These are phyloP conservation scores for Mycena filopes DNA, from an alignment of 768 basidiomycete genomes.

Conservation along the genomic window DNA sequence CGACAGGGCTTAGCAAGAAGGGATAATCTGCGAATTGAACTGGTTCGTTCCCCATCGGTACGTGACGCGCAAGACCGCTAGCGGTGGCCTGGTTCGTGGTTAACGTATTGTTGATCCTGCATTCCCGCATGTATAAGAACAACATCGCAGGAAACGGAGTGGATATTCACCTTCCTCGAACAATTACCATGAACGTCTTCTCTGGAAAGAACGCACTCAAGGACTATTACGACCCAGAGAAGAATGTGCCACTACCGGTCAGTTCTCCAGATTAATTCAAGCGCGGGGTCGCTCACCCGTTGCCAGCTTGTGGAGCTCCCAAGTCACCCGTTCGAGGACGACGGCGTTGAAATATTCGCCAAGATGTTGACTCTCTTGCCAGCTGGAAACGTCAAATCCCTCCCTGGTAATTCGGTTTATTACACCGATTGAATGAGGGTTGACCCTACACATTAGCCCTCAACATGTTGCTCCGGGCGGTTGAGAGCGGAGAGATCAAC, in stretches of 20 bases:
- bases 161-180: background rate
- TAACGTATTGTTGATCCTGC: no score
- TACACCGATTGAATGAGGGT: no score
- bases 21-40: no score
- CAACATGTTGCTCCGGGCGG: constrained; percentile 28
- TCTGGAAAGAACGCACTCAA: constrained; percentile 18
- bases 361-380: constrained; percentile 30
- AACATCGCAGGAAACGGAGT: no score
- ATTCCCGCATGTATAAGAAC: no score
- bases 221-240: constrained; percentile 26
- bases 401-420: constrained; percentile 8
- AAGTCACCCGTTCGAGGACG: constrained; percentile 18
- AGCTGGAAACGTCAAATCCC: constrained; percentile 25
- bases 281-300: background rate
- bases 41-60: background rate
- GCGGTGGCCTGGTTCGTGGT: no score
- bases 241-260: constrained; percentile 23
- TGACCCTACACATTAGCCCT: constrained; percentile 9
- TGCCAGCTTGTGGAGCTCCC: constrained; percentile 31
- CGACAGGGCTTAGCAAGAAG: no score
- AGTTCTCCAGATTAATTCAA: background rate
- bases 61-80: no score
- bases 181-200: constrained; percentile 24
- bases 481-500: constrained; percentile 26
- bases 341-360: constrained; percentile 26